Evolutionary conservation across 805 yeast genomes (phyloP).

Genomic region (Starmerella asiatica): DNA sequence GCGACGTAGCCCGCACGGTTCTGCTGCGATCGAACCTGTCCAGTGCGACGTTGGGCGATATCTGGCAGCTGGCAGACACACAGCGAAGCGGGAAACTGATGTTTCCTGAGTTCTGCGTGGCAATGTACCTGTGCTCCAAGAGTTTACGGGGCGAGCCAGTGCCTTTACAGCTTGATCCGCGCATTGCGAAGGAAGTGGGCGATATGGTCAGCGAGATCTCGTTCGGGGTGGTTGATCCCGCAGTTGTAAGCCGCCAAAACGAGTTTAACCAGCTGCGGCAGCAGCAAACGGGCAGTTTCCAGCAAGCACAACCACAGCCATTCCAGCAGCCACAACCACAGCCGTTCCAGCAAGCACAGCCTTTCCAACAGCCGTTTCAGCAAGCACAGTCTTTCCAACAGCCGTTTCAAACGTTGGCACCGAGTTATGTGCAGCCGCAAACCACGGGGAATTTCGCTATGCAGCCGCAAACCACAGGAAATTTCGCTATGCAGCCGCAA

Average conservation of each 20-base stretch:
- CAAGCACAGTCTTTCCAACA: no score
- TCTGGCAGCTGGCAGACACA: constrained; percentile 88
- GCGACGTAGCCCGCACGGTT: constrained; percentile 61
- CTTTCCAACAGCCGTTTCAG: no score
- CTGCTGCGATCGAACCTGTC: constrained; percentile 65
- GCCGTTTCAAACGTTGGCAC: no score
- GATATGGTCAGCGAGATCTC: constrained; percentile 83
- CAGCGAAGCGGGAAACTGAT: constrained; percentile 70
- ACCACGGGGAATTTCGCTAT: constrained; percentile 32
- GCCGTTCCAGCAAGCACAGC: no score
- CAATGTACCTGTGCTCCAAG: constrained; percentile 72
- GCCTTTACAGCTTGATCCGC: constrained; percentile 59
- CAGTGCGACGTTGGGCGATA: constrained; percentile 63
- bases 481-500: constrained; percentile 26
- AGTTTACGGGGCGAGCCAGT: constrained; percentile 65
- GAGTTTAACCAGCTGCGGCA: constrained; percentile 9
- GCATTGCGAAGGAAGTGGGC: constrained; percentile 67
- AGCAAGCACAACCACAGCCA: no score
- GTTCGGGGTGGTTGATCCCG: constrained; percentile 51
- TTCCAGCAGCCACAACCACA: constrained; percentile 1
- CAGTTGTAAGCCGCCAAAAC: constrained; percentile 4
- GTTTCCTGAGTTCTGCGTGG: constrained; percentile 89
- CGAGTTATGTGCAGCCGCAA: constrained; percentile 29
- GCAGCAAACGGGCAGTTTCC: constrained; percentile 9
- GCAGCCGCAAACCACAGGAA: constrained; percentile 22